Evolutionary conservation across 2,329 filamentous ascomycete species (phyloP), one percentile per base, ranked within the genome.

Genomic region (Paracoccidioides brasiliensis): DNA sequence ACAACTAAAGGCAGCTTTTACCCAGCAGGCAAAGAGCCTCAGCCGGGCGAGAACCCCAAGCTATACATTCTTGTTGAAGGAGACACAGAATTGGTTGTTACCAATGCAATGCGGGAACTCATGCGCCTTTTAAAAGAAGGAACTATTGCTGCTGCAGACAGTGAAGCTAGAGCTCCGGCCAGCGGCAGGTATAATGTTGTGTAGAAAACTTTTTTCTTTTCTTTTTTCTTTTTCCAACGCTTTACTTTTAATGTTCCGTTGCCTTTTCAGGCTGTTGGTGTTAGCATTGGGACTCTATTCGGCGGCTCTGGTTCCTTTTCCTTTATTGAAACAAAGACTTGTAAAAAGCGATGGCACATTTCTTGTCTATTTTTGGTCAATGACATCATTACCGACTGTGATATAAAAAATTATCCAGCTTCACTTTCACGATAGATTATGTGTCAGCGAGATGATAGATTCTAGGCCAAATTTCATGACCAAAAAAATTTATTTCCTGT

Each of bases 1-100:
- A 98, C 93, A 0, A 96, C 90, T 46, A 98, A 98, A 76, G 93
- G 93, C 62, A 93, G 80, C 58, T 97, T 89, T 70, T 97, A 97
- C 65, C 71, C 85, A 1, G 66, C 82, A 1, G 90, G 90, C 61
- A 95, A 95, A 69, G 85, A 88, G 61, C 89, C 89, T 1, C 81
- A 78, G 6, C 70, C 84, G 0, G 83, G 81, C 40, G 86, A 84
- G 55, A 84, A 90, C 62, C 86, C 93, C n/a, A 97, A 97, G 76
- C 76, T 98, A 64, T 98, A 97, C 69, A 96, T 98, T 65, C 80
- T 98, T 58, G 94, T 98, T 56, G 93, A 98, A 69, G 93, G 93
- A 44, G 93, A 98, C 66, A 97, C 93, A 0, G 93, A 98, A 71
- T 77, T 95, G 54, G 84, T 90, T 37, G 93, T 98, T 33, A 88